phyloP scores from a whole-genome alignment of 169 alveolate species.

The Theileria luwenshuni region DNA sequence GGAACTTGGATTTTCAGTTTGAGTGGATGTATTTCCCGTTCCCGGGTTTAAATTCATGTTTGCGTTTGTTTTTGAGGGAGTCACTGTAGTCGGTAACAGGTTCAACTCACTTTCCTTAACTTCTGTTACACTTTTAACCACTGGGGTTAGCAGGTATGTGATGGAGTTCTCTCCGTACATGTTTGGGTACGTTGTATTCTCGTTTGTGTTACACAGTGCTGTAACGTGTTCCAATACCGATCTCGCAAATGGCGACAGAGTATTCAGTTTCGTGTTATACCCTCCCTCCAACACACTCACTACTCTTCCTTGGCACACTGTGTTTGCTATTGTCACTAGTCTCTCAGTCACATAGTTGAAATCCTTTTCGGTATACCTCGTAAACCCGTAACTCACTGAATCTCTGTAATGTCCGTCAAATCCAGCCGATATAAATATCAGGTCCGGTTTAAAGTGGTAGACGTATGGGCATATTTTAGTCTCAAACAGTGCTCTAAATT shows the following conservation, averaged over 20 bases:
- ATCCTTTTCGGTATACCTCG: slow-evolving; percentile 89
- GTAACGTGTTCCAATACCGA: slow-evolving; percentile 91
- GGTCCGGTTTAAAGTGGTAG: slow-evolving; percentile 90
- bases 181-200: slow-evolving; percentile 33
- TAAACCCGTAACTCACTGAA: slow-evolving; percentile 87
- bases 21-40: background rate
- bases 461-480: slow-evolving; percentile 87
- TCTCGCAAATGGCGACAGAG: slow-evolving; percentile 91
- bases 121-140: background rate
- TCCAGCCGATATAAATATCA: slow-evolving; percentile 95
- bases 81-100: background rate
- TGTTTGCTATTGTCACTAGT: slow-evolving; percentile 90
- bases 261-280: slow-evolving; percentile 90
- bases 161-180: slow-evolving; percentile 32
- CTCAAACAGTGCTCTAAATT: slow-evolving; percentile 80
- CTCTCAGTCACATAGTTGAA: slow-evolving; percentile 93
- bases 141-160: slow-evolving; percentile 48
- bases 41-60: background rate
- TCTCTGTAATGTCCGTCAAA: slow-evolving; percentile 97
- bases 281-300: slow-evolving; percentile 99
- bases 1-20: background rate
- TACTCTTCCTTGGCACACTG: slow-evolving; percentile 90
- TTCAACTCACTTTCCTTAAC: background rate
- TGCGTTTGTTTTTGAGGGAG: background rate
- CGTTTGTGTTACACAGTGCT: slow-evolving; percentile 68